phyloP scores from a whole-genome alignment of 768 basidiomycete species.

The Zangia roseola region DNA sequence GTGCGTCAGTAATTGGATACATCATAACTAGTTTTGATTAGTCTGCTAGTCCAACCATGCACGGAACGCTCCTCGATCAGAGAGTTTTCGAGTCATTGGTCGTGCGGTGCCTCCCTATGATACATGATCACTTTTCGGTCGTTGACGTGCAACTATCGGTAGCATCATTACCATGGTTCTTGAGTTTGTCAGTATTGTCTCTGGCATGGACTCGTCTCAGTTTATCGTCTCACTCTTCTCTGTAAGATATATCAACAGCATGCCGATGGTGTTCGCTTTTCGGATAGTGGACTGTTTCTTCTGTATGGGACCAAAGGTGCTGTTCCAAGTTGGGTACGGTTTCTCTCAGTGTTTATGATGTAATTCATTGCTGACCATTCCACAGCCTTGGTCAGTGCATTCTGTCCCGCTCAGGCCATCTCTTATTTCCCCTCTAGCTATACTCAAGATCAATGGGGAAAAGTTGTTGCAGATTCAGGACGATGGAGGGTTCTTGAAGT shows the following conservation, averaged over 20 bases:
- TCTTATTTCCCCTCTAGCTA: conserved; percentile 54
- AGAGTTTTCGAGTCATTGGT: conserved; percentile 96
- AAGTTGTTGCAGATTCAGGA: conserved; percentile 90
- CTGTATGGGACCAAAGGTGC: conserved; percentile 97
- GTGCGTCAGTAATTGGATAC: conserved; percentile 40
- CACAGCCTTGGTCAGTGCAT: conserved; percentile 53
- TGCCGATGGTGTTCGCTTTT: conserved; percentile 98
- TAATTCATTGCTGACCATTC: conserved; percentile 12
- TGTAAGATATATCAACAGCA: conserved; percentile 81
- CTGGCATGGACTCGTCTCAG: conserved; percentile 5
- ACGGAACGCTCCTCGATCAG: conserved; percentile 97
- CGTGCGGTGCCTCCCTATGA: conserved; percentile 82
- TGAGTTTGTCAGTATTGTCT: conserved; percentile 75
- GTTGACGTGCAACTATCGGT: conserved; percentile 98
- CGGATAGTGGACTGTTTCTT: conserved; percentile 97
- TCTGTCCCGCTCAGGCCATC: background rate
- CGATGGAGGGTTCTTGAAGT: conserved; percentile 97
- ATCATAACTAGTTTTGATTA: conserved; percentile 3
- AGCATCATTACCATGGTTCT: conserved; percentile 96
- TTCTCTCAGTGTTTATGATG: background rate
- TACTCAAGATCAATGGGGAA: conserved; percentile 96
- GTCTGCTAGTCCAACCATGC: conserved; percentile 83
- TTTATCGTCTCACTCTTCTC: conserved; percentile 1
- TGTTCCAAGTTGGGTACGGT: conserved; percentile 94
- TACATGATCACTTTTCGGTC: conserved; percentile 86